Percentiles rank a stretch among this genome's conserved stretches.
Evolutionary conservation across 495 filamentous ascomycete genomes (phyloP).

Genomic region (Halenospora varia): DNA sequence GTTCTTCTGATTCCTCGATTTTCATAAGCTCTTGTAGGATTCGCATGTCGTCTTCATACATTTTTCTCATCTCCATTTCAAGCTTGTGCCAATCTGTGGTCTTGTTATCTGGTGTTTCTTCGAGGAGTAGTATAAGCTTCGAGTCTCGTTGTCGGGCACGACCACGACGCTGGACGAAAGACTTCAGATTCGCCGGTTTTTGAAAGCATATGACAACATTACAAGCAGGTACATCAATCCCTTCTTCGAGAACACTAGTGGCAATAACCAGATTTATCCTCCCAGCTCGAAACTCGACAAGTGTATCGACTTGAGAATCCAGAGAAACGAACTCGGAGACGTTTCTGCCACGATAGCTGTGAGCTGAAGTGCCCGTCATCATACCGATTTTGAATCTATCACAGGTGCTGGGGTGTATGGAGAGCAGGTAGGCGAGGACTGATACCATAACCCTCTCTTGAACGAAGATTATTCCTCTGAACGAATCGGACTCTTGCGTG

Average conservation of each 20-base stretch:
- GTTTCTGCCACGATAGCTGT: conserved; percentile 39
- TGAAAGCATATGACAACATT: conserved; percentile 87
- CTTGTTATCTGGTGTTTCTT: conserved; percentile 35
- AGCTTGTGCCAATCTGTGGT: conserved; percentile 50
- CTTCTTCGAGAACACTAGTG: conserved; percentile 87
- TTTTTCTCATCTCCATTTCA: conserved; percentile 68
- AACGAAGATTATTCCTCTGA: conserved; percentile 70
- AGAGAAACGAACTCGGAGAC: conserved; percentile 58
- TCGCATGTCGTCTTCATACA: conserved; percentile 69
- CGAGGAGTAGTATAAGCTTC: conserved; percentile 60
- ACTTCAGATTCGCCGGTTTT: conserved; percentile 68
- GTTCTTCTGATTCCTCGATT: conserved; percentile 49
- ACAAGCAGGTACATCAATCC: conserved; percentile 83
- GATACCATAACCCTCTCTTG: conserved; percentile 66
- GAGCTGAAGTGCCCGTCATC: conserved; percentile 69
- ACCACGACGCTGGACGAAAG: conserved; percentile 85
- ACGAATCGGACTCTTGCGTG: conserved; percentile 19
- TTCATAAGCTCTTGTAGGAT: conserved; percentile 38
- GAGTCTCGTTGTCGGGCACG: conserved; percentile 72
- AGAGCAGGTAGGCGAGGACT: conserved; percentile 63
- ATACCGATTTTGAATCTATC: conserved; percentile 55
- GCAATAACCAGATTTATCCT: conserved; percentile 74
- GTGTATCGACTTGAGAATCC: conserved; percentile 51
- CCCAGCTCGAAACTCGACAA: conserved; percentile 67
- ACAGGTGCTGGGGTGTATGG: conserved; percentile 52